Evolutionary conservation across 1,284 basidiomycete genomes (phyloP), one percentile per base, ranked within the genome.

Genomic region (Austroboletus niveus): DNA sequence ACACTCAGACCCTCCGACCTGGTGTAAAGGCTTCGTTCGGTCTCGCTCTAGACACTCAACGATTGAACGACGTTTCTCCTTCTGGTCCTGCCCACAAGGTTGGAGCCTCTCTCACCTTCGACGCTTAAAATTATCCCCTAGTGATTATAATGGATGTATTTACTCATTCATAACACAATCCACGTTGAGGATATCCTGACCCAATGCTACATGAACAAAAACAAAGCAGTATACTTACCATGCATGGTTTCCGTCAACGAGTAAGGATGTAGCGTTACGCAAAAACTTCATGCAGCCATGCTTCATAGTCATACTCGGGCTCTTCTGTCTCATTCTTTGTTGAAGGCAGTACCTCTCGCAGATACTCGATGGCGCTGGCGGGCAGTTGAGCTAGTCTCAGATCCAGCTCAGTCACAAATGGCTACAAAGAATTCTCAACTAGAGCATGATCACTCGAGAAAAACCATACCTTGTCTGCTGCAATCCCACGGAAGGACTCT

Each of bases 21-120:
- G 96, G 96, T 69, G 94, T 99, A 69, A 94, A 93, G 75, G 92
- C 92, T 52, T 84, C 89, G 56, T 94, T 98, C 74, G 94, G 94
- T 76, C 81, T 95, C 65, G 91, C 92, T 58, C 79, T 95, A 59
- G 93, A 96, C 76, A 94, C 92, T 57, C 87, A 90, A 75, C 85
- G 89, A 63, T 75, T 95, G 65, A 92, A 90, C 75, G 87, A 90
- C 46, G 64, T 75, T 38, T 71, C 77, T 47, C 80, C 83, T 45
- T 61, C 70, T 52, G 86, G 84, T 46, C 79, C 84, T 50, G 80
- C 84, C 17, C 89, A 92, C 82, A 90, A 89, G 79, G 79, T 90
- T 60, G 89, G 88, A 64, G 82, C 87, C 57, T 80, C 77, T 71
- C 79, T 91, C 66, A 75, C 77, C 52, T 91, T 91, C 61, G 87